Evolutionary conservation across 176 grass and related monocot species (phyloP).

Genomic region (Avena atlantica): DNA sequence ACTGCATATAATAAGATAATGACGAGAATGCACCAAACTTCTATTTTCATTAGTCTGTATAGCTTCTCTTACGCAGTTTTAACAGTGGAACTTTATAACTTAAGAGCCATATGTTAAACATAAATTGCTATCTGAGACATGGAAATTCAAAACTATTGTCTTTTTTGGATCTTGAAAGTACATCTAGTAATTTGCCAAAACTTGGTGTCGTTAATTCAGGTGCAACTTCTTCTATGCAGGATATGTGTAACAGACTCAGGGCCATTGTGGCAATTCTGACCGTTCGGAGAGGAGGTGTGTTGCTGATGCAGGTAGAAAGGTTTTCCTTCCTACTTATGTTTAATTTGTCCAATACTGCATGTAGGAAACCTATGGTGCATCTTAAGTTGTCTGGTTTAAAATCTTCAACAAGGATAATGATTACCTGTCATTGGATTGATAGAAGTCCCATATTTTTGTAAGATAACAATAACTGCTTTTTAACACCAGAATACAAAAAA

Average conservation of each 20-base stretch:
- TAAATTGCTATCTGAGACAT: background rate
- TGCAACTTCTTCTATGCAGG: slow-evolving; percentile 23
- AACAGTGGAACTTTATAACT: slow-evolving; percentile 3
- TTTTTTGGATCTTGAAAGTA: background rate
- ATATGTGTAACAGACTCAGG: background rate
- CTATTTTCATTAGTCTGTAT: background rate
- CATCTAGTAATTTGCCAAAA: slow-evolving; percentile 6
- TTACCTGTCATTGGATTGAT: background rate
- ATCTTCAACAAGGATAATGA: background rate
- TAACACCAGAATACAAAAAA: slow-evolving; percentile 2
- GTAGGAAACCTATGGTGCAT: background rate
- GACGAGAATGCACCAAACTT: slow-evolving; percentile 19
- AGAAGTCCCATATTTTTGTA: background rate
- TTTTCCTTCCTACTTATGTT: slow-evolving; percentile 13
- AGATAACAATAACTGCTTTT: background rate
- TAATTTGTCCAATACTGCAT: slow-evolving; percentile 32
- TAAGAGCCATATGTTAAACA: background rate
- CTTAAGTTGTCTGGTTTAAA: slow-evolving; percentile 39
- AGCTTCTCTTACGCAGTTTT: background rate
- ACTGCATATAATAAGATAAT: background rate
- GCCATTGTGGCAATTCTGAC: background rate
- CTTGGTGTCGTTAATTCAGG: slow-evolving; percentile 37
- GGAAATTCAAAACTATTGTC: background rate
- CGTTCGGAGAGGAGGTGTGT: background rate
- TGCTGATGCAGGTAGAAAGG: background rate